These are phyloP conservation scores for Plectosphaerella plurivora DNA, from an alignment of 2,329 filamentous ascomycete species.

Conservation along the genomic window DNA sequence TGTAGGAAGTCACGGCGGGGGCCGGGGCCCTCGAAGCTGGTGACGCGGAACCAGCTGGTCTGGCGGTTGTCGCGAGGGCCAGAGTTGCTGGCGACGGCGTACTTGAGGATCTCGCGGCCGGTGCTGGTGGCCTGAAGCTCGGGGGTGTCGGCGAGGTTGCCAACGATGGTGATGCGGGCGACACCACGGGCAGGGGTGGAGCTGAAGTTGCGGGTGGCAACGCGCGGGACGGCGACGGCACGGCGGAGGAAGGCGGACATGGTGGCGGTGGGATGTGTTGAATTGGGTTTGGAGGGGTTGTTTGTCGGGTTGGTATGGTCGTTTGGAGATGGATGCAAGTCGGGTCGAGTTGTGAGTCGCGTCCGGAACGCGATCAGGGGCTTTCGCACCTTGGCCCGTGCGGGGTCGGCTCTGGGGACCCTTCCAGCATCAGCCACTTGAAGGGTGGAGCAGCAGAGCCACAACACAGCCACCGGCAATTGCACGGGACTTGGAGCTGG, in stretches of 20 bases:
- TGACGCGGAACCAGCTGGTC: slow-evolving; percentile 82
- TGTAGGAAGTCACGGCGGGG: slow-evolving; percentile 67
- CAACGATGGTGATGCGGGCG: slow-evolving; percentile 81
- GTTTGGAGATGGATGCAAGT: background rate
- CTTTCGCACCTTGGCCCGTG: background rate
- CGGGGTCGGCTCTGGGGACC: background rate
- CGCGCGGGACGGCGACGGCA: slow-evolving; percentile 41
- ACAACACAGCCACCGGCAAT: background rate
- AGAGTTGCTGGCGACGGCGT: slow-evolving; percentile 65
- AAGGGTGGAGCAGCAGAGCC: too few species aligned
- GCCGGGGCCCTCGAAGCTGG: slow-evolving; percentile 66
- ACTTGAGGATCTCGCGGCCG: slow-evolving; percentile 72
- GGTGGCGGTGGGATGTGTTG: background rate
- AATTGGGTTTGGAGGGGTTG: slow-evolving; percentile 1
- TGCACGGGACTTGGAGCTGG: background rate
- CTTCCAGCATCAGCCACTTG: background rate
- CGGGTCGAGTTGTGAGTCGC: slow-evolving; percentile 1
- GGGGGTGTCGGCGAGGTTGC: slow-evolving; percentile 75
- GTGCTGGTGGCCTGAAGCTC: slow-evolving; percentile 67
- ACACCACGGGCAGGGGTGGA: slow-evolving; percentile 60
- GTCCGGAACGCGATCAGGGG: background rate
- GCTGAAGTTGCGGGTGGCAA: slow-evolving; percentile 68
- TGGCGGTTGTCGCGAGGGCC: slow-evolving; percentile 66
- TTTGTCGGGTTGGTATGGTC: background rate
- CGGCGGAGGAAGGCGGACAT: slow-evolving; percentile 49